phyloP scores from a whole-genome alignment of 2,329 filamentous ascomycete species.

The Laburnicola sp. region DNA sequence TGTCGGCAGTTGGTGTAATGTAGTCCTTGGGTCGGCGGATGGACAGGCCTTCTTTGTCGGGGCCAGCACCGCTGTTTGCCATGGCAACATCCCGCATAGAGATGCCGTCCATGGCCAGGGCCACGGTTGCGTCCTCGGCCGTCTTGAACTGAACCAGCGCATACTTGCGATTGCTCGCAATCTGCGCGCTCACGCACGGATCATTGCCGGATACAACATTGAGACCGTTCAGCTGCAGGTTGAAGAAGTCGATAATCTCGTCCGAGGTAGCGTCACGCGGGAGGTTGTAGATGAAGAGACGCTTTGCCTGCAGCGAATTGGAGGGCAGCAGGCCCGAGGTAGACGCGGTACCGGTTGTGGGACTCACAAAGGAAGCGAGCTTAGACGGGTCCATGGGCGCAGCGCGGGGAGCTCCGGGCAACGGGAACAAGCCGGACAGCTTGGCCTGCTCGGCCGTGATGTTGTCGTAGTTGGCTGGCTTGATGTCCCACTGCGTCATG shows the following conservation, averaged over 20 bases:
- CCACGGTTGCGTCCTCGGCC: constrained; percentile 84
- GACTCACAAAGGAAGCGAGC: constrained; percentile 93
- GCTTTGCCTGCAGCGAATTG: constrained; percentile 91
- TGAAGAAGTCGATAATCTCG: constrained; percentile 81
- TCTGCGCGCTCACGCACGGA: constrained; percentile 80
- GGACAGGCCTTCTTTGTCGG: constrained; percentile 62
- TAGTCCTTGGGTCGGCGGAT: constrained; percentile 95
- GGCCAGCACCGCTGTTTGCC: constrained; percentile 64
- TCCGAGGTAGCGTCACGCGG: constrained; percentile 75
- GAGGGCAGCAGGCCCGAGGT: constrained; percentile 85
- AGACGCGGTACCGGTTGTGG: constrained; percentile 71
- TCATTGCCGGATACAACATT: constrained; percentile 85
- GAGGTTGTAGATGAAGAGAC: constrained; percentile 84
- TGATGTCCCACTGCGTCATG: constrained; percentile 99
- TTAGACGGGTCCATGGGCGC: constrained; percentile 94
- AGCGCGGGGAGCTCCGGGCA: constrained; percentile 91
- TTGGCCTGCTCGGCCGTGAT: constrained; percentile 98
- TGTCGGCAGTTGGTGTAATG: constrained; percentile 74
- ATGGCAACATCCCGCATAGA: constrained; percentile 78
- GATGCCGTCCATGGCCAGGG: constrained; percentile 85
- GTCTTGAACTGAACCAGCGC: constrained; percentile 90
- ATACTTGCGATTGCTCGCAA: constrained; percentile 77
- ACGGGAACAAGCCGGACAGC: constrained; percentile 96
- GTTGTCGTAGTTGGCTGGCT: constrained; percentile 96
- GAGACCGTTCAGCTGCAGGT: constrained; percentile 92